Evolutionary conservation across 2,329 filamentous ascomycete species (phyloP).

Genomic region (Colletotrichum eremochloae): DNA sequence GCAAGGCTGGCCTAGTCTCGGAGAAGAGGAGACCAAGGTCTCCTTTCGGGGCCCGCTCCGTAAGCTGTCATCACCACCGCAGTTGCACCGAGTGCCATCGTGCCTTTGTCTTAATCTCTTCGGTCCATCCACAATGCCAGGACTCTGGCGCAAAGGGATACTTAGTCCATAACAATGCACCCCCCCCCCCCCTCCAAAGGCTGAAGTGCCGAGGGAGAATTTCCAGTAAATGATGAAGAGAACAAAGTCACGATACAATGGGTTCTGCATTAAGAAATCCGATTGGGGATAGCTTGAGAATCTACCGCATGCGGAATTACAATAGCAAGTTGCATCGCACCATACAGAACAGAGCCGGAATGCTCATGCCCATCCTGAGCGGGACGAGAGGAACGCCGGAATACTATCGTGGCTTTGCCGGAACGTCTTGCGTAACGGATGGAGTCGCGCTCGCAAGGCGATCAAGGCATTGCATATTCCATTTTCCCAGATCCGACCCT

Average conservation of each 20-base stretch:
- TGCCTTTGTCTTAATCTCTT: neutral
- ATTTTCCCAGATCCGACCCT: neutral
- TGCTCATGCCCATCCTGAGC: neutral
- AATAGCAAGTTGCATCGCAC: neutral
- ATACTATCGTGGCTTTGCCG: conserved; percentile 7
- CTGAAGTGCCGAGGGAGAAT: neutral
- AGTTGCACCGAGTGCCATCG: conserved; percentile 37
- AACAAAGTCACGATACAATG: conserved; percentile 13
- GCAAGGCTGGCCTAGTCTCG: neutral
- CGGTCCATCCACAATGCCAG: conserved; percentile 30
- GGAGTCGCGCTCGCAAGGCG: conserved; percentile 18
- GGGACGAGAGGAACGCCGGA: neutral
- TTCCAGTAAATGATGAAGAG: neutral
- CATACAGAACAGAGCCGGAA: neutral
- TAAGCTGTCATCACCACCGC: conserved; percentile 26
- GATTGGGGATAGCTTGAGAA: neutral
- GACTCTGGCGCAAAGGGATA: neutral
- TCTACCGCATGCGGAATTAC: neutral
- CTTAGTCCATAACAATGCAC: neutral
- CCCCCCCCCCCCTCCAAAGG: neutral
- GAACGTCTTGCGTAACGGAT: conserved; percentile 23
- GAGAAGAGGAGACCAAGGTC: conserved; percentile 31
- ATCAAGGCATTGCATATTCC: conserved; percentile 10
- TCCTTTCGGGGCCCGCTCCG: conserved; percentile 9
- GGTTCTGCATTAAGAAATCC: conserved; percentile 8